Base-by-base conservation (phyloP, 2,329 filamentous ascomycete genomes). In the Claviceps purpurea region DNA sequence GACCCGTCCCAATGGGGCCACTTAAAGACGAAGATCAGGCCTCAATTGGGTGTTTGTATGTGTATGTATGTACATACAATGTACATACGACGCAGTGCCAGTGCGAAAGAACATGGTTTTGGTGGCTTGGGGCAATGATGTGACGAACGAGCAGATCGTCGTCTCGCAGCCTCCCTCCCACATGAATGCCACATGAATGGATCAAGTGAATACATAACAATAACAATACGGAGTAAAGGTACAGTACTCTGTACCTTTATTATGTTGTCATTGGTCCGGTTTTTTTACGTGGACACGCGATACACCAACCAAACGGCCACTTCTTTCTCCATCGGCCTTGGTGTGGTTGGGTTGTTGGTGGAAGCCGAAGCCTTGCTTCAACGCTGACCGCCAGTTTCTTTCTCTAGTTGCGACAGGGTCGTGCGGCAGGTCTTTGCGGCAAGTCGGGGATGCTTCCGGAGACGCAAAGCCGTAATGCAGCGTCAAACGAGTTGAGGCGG, bases 61-160 rank as follows among this genome's bases (percentile, higher is more conserved):
- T 13, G 1, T 1, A 18, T 18, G n/a, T n/a, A n/a, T 18, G 18
- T 18, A 18, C 18, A 18, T 18, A 18, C n/a, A n/a, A n/a, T n/a
- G n/a, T n/a, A n/a, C 18, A 18, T 18, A 22, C 16, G 26, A 37
- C 16, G 37, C 26, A 30, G 26, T 30, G 26, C 26, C 26, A 30
- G 26, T 30, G 26, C 26, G 26, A 30, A 30, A 30, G 26, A 30
- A 30, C 8, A 10, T 30, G 26, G 8, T 30, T 30, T 45, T 51
- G 54, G 52, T 53, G 54, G 54, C 53, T 56, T 53, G 22, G 52
- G 55, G 52, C 47, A 47, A 50, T 34, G 30, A 44, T n/a, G 50
- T 43, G 50, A 54, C 50, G 54, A 57, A 56, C 54, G 50, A 26
- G 51, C 51, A 52, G 56, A 56, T 57, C 51, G 50, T 53, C 47